Percentiles rank a stretch among this genome's conserved stretches.
These are phyloP conservation scores for Skeletonema potamos DNA, from an alignment of 108 stramenopile genomes.

Conservation along the genomic window DNA sequence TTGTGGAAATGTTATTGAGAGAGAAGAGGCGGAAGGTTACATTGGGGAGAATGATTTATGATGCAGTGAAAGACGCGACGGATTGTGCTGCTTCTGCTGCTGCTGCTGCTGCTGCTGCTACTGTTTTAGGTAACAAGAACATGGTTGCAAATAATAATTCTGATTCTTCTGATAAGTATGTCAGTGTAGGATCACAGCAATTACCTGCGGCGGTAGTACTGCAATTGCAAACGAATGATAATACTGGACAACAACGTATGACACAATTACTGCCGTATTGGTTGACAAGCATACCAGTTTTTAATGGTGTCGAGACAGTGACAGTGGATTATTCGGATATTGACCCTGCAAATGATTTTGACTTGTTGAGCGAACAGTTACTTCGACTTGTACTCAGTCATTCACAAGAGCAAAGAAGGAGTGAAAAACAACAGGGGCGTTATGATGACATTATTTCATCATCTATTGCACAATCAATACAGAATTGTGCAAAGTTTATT, in stretches of 20 bases:
- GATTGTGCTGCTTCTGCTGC: constrained; percentile 2
- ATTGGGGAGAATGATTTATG: constrained; percentile 16
- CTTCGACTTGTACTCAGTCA: background rate
- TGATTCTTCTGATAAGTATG: no score
- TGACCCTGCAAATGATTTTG: background rate
- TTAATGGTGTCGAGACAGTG: constrained; percentile 16
- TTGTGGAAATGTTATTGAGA: constrained; percentile 43
- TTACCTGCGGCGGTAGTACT: constrained; percentile 15
- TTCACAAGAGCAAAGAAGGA: background rate
- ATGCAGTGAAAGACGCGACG: background rate
- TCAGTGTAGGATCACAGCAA: background rate
- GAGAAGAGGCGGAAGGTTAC: constrained; percentile 19
- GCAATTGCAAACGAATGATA: constrained; percentile 22
- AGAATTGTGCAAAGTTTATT: background rate
- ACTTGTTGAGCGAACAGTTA: background rate
- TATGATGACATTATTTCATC: no score
- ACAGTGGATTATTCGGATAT: constrained; percentile 17
- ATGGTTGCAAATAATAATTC: no score
- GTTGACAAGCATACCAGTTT: constrained; percentile 24
- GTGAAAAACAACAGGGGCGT: no score
- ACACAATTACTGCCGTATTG: constrained; percentile 32
- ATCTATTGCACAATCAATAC: background rate
- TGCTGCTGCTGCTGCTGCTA: no score
- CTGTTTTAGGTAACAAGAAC: no score
- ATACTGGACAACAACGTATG: constrained; percentile 3